These are phyloP conservation scores for Populus nigra DNA, from an alignment of 345 rosid species.

Conservation along the genomic window DNA sequence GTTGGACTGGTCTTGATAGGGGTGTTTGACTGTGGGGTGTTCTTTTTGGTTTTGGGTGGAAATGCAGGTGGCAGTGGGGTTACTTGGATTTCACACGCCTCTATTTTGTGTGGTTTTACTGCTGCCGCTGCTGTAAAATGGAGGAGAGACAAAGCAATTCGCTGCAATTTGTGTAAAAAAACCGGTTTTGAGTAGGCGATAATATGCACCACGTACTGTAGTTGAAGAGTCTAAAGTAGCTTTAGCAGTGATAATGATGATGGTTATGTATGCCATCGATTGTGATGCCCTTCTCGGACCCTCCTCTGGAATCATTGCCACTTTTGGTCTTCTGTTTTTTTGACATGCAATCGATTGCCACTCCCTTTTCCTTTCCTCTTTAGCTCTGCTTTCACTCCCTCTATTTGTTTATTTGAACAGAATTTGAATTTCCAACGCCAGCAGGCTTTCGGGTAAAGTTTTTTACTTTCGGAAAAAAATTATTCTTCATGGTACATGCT, in stretches of 20 bases:
- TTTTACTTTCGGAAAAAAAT: not conserved
- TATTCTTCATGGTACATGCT: no score
- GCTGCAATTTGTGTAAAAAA: conserved; percentile 15
- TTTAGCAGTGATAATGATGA: conserved; percentile 24
- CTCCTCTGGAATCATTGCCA: conserved; percentile 29
- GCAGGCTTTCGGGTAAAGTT: not conserved
- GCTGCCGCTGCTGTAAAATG: conserved; percentile 14
- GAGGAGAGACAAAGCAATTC: not conserved
- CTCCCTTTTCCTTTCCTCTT: conserved; percentile 8
- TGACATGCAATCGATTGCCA: conserved; percentile 32
- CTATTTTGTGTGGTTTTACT: conserved; percentile 24
- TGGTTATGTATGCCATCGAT: not conserved
- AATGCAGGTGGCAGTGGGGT: conserved; percentile 48
- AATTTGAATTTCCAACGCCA: conserved; percentile 6
- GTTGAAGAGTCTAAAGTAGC: conserved; percentile 33
- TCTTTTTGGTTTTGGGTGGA: conserved; percentile 11
- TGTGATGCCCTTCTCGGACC: conserved; percentile 6
- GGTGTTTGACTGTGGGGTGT: not conserved
- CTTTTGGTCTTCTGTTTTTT: conserved; percentile 25
- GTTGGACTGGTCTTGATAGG: conserved; percentile 5
- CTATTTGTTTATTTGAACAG: not conserved
- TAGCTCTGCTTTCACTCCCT: not conserved
- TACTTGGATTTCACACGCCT: conserved; percentile 29
- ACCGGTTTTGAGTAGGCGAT: not conserved
- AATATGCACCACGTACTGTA: not conserved